Evolutionary conservation across 495 filamentous ascomycete genomes (phyloP).

Genomic region (Aspergillus incahuasiensis): DNA sequence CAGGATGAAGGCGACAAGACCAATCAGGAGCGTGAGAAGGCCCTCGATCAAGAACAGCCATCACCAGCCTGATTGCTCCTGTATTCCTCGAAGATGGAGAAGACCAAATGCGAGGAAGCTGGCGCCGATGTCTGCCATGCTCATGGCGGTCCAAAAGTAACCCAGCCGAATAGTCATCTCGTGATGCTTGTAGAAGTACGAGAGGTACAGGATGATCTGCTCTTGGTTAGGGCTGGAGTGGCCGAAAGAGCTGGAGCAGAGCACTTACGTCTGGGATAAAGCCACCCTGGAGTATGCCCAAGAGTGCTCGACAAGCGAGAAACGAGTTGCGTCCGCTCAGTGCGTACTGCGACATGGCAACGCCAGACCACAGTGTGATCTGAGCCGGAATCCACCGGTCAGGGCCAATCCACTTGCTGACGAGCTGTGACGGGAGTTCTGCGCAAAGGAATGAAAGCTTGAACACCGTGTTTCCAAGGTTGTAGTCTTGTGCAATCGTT

Average conservation of each 20-base stretch:
- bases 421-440: constrained; percentile 63
- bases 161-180: constrained; percentile 51
- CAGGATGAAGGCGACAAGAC: constrained; percentile 51
- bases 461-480: constrained; percentile 9
- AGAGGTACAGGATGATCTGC: constrained; percentile 15
- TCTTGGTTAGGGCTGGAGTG: too few relatives aligned
- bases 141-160: constrained; percentile 61
- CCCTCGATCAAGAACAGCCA: constrained; percentile 16
- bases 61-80: constrained; percentile 30
- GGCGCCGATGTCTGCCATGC: constrained; percentile 40
- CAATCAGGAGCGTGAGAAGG: constrained; percentile 37
- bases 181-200: constrained; percentile 59
- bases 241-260: not conserved
- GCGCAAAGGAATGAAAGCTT: constrained; percentile 49
- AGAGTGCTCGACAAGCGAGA: constrained; percentile 53
- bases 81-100: constrained; percentile 35
- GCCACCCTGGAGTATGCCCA: constrained; percentile 64
- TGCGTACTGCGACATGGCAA: constrained; percentile 58
- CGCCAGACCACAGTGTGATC: constrained; percentile 68
- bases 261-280: constrained; percentile 41
- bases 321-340: constrained; percentile 58
- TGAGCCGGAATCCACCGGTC: constrained; percentile 67
- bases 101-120: constrained; percentile 44
- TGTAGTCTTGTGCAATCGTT: constrained; percentile 32
- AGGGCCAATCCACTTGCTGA: constrained; percentile 61